Percentiles rank a stretch among this genome's conserved stretches.
Conservation (phyloP, 1,284 basidiomycete genomes). For the Leccinum solheimii region DNA sequence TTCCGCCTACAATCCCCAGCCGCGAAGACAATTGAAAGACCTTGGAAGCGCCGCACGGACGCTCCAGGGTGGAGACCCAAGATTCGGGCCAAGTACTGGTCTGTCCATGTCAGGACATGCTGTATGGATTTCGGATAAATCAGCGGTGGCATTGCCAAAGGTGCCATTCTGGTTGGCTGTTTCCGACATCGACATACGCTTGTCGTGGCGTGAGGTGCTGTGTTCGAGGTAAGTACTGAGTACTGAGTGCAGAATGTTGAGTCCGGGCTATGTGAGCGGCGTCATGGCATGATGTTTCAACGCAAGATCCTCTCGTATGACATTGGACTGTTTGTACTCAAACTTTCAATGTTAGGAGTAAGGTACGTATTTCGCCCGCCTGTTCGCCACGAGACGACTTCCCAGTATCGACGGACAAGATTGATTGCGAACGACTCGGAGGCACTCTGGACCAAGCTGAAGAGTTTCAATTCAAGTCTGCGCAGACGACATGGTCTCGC, state of each 20-base stretch:
- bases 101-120: too few relatives aligned
- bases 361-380: too few relatives aligned
- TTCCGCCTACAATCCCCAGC: slow-evolving; percentile 87
- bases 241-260: neutral
- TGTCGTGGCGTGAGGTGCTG: neutral
- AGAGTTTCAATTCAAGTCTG: neutral
- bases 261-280: too few relatives aligned
- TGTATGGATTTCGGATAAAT: too few relatives aligned
- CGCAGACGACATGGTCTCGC: neutral
- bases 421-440: neutral
- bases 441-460: neutral
- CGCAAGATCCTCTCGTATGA: too few relatives aligned
- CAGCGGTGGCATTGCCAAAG: too few relatives aligned
- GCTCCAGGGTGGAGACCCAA: too few relatives aligned
- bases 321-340: too few relatives aligned
- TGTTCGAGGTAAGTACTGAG: neutral
- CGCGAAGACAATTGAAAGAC: slow-evolving; percentile 54
- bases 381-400: neutral
- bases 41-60: slow-evolving; percentile 45
- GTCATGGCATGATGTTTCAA: too few relatives aligned
- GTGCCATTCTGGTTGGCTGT: too few relatives aligned
- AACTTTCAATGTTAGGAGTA: too few relatives aligned
- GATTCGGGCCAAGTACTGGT: too few relatives aligned
- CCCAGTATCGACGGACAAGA: neutral
- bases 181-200: neutral